These are phyloP conservation scores for Citrus inodora DNA, from an alignment of 345 rosid species.

Conservation along the genomic window DNA sequence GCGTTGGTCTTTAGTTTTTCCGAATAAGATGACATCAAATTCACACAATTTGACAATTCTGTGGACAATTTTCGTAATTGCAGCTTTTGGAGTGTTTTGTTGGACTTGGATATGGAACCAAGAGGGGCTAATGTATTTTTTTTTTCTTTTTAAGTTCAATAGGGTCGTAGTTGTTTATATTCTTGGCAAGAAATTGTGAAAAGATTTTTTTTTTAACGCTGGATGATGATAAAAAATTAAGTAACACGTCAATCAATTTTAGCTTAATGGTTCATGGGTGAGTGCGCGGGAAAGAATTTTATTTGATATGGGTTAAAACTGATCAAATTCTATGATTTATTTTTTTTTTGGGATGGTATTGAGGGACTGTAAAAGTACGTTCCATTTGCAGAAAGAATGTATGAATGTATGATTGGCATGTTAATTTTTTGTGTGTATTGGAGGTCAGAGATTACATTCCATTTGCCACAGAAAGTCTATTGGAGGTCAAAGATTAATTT, in stretches of 20 bases:
- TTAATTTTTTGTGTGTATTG: background rate
- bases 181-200: background rate
- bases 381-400: background rate
- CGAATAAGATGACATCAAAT: background rate
- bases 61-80: background rate
- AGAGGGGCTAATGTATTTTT: background rate
- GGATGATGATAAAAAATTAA: background rate
- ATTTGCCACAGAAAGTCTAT: background rate
- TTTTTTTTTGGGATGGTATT: too few relatives aligned
- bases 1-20: background rate
- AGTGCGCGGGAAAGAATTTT: background rate
- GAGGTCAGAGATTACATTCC: background rate
- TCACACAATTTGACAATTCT: background rate
- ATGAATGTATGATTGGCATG: background rate
- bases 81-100: background rate
- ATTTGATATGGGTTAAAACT: background rate
- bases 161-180: background rate
- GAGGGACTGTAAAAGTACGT: background rate
- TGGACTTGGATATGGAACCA: background rate
- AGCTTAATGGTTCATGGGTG: background rate
- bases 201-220: background rate
- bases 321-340: background rate
- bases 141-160: background rate
- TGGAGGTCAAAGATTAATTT: background rate
- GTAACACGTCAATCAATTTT: background rate